A percentile compares a stretch with the other conserved stretches of the same genome.
Evolutionary conservation across 2,329 filamentous ascomycete species (phyloP).

Genomic region (Hypoxylon sp.): DNA sequence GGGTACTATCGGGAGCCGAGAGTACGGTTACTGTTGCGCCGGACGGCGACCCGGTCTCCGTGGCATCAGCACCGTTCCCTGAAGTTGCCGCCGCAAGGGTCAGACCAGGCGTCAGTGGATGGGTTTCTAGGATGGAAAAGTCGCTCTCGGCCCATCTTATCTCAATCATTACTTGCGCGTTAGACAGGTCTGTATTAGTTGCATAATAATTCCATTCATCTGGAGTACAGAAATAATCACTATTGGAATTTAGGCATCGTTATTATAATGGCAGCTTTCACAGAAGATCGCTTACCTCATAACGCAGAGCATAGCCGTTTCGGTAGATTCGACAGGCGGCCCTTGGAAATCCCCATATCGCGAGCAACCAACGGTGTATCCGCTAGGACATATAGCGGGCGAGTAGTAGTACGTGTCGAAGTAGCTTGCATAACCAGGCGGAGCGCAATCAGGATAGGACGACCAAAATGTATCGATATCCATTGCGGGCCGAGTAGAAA

Average conservation of each 20-base stretch:
- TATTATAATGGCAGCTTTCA: not conserved
- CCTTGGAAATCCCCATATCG: conserved; percentile 41
- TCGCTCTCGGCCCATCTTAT: conserved; percentile 46
- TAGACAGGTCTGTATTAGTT: conserved; percentile 30
- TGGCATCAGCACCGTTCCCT: not conserved
- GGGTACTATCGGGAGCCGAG: not conserved
- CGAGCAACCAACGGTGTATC: conserved; percentile 43
- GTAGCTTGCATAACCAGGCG: conserved; percentile 34
- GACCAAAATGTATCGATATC: conserved; percentile 37
- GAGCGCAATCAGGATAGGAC: conserved; percentile 21
- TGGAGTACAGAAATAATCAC: conserved; percentile 30
- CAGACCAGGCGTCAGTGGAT: conserved; percentile 44
- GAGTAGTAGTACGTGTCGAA: conserved; percentile 44
- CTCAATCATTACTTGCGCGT: conserved; percentile 44
- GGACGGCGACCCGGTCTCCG: conserved; percentile 8
- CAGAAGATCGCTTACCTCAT: conserved; percentile 23
- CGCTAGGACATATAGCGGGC: conserved; percentile 45
- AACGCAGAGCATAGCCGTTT: conserved; percentile 48
- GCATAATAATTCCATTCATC: conserved; percentile 41
- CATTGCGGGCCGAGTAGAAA: conserved; percentile 19
- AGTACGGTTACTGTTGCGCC: not conserved
- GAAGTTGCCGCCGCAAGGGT: conserved; percentile 12
- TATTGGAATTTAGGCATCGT: conserved; percentile 12
- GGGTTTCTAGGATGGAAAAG: conserved; percentile 43
- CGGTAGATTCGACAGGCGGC: conserved; percentile 40